phyloP scores from a whole-genome alignment of 163 green algal species.

The Chlamydomonas reinhardtii region DNA sequence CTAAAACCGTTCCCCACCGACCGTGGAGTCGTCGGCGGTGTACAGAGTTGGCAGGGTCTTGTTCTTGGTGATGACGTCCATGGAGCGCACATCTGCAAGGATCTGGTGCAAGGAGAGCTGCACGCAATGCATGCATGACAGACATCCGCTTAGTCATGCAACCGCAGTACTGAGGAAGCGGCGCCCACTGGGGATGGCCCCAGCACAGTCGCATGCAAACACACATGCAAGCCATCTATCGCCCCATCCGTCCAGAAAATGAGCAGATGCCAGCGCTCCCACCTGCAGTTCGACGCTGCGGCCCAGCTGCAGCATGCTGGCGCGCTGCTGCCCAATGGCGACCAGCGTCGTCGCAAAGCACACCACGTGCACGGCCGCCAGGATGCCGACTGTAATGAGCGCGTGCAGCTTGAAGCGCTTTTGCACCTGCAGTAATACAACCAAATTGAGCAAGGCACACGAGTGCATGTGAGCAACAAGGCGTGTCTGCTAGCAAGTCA shows the following conservation, averaged over 20 bases:
- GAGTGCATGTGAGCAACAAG: no score
- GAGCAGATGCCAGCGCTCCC: no score
- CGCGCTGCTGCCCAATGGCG: not conserved
- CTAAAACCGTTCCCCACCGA: not conserved
- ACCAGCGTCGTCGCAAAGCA: constrained; percentile 15
- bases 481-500: no score
- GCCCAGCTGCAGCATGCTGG: constrained; percentile 23
- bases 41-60: not conserved
- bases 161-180: no score
- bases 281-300: constrained; percentile 9
- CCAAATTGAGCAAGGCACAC: no score
- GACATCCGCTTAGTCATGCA: no score
- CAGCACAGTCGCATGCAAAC: no score
- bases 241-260: no score
- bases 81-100: constrained; percentile 1
- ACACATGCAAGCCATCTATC: no score
- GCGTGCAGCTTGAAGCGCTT: not conserved
- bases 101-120: not conserved
- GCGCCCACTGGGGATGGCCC: no score
- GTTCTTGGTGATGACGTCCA: constrained; percentile 26
- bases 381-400: not conserved
- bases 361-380: constrained; percentile 1
- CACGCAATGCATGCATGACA: not conserved
- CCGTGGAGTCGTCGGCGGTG: not conserved
- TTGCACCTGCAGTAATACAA: constrained; percentile 12